Conservation (phyloP, 352 stramenopile genomes). For the Pythium sukuiense region DNA sequence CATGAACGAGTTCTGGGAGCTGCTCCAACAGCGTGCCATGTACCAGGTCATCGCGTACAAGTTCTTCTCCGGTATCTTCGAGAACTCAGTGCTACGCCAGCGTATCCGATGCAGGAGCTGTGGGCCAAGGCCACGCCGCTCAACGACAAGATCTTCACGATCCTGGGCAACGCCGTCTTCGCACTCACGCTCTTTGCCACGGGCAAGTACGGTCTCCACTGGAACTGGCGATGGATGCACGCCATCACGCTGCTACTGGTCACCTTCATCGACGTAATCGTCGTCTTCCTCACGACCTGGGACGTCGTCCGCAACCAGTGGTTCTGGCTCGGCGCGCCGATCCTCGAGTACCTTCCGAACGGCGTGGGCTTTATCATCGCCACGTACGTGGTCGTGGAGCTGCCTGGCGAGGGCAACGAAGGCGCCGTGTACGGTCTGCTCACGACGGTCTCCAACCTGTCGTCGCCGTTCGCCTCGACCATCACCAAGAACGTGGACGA, state of each 20-base stretch:
- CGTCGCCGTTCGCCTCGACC: conserved; percentile 18
- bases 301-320: conserved; percentile 4
- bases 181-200: background rate
- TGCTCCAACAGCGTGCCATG: background rate
- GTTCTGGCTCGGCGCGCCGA: background rate
- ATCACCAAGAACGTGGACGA: conserved; percentile 24
- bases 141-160: conserved; percentile 2
- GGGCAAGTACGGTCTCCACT: conserved; percentile 3
- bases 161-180: background rate
- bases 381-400: conserved; percentile 26
- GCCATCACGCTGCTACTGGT: conserved; percentile 8
- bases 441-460: conserved; percentile 25
- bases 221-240: conserved; percentile 4
- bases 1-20: conserved; percentile 2
- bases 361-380: conserved; percentile 32
- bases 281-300: conserved; percentile 10
- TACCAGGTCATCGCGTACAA: conserved; percentile 6
- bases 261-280: conserved; percentile 20
- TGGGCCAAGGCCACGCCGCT: conserved; percentile 3
- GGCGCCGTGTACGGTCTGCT: conserved; percentile 22
- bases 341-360: conserved; percentile 22
- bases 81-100: conserved; percentile 1
- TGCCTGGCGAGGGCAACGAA: conserved; percentile 30
- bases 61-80: conserved; percentile 7
- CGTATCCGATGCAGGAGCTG: conserved; percentile 3